Conservation (phyloP, 495 filamentous ascomycete species). For the Penicillium paxilli region DNA sequence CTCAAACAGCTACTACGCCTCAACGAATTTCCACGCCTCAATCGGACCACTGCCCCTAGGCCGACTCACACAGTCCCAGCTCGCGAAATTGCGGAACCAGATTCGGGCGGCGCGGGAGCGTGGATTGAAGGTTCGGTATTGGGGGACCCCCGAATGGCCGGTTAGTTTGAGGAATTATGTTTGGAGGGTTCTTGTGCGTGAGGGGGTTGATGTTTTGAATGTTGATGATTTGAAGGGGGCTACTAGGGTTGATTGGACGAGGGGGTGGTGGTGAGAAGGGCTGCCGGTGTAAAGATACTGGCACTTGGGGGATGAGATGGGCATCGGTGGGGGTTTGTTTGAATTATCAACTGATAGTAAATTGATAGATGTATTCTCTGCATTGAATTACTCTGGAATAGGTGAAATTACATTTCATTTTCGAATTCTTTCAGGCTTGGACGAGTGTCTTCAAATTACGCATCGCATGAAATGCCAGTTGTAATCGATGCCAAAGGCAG, state of each 20-base stretch:
- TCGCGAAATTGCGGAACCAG: slow-evolving; percentile 54
- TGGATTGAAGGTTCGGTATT: slow-evolving; percentile 66
- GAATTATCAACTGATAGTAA: too few species aligned
- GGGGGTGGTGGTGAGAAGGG: slow-evolving; percentile 12
- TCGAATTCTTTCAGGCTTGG: too few species aligned
- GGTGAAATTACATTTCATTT: too few species aligned
- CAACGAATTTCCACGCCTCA: slow-evolving; percentile 39
- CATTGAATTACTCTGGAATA: too few species aligned
- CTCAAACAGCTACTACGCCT: slow-evolving; percentile 42
- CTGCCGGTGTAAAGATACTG: not conserved
- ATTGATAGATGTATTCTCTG: too few species aligned
- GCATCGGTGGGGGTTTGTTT: too few species aligned
- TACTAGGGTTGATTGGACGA: slow-evolving; percentile 22
- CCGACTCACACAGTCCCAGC: slow-evolving; percentile 44
- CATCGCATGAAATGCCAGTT: too few species aligned
- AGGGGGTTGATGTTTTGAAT: slow-evolving; percentile 54
- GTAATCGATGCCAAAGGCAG: too few species aligned
- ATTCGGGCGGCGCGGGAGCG: slow-evolving; percentile 57
- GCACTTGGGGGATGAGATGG: too few species aligned
- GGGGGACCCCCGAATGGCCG: slow-evolving; percentile 64
- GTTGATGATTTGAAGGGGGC: slow-evolving; percentile 26
- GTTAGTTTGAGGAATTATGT: slow-evolving; percentile 59
- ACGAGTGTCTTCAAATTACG: too few species aligned
- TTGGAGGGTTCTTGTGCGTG: slow-evolving; percentile 61
- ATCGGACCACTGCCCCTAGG: slow-evolving; percentile 36